These are phyloP conservation scores for Kodamaea lidongshanica DNA, from an alignment of 805 yeast species.

Conservation along the genomic window DNA sequence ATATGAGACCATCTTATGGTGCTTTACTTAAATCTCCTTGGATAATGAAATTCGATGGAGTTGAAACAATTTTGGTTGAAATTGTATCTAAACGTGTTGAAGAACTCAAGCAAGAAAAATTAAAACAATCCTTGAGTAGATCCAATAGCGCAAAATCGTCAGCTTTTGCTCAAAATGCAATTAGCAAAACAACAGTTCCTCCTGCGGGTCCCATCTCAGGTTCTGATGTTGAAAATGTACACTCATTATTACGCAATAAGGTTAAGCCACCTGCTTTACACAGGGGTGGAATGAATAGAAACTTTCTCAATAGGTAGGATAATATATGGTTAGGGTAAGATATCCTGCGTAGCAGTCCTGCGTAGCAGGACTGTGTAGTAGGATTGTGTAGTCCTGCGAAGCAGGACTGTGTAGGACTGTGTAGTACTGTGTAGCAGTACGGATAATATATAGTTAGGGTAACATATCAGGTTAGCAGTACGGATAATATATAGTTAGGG, in stretches of 20 bases:
- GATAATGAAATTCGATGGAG: constrained; percentile 50
- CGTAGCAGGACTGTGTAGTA: too few relatives aligned
- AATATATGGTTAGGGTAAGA: too few relatives aligned
- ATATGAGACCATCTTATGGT: constrained; percentile 72
- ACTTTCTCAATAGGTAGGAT: constrained; percentile 9
- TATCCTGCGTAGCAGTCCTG: too few relatives aligned
- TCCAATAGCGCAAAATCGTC: constrained; percentile 13
- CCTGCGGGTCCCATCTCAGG: constrained; percentile 5
- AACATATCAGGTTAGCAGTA: too few relatives aligned
- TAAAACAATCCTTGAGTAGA: constrained; percentile 22
- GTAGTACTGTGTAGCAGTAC: too few relatives aligned
- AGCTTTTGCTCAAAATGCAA: constrained; percentile 4
- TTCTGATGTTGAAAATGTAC: constrained; percentile 28
- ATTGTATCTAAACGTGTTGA: constrained; percentile 20
- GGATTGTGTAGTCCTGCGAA: too few relatives aligned
- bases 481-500: too few relatives aligned
- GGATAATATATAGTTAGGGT: too few relatives aligned
- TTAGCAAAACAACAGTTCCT: constrained; percentile 4
- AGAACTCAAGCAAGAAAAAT: constrained; percentile 13
- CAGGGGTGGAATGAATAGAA: constrained; percentile 26
- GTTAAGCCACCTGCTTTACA: constrained; percentile 38
- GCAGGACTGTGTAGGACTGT: too few relatives aligned
- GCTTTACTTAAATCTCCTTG: constrained; percentile 78
- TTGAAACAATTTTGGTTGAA: constrained; percentile 26
- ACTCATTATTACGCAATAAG: constrained; percentile 33